Conservation (phyloP, 1,284 basidiomycete species). For the Naganishia sp. region DNA sequence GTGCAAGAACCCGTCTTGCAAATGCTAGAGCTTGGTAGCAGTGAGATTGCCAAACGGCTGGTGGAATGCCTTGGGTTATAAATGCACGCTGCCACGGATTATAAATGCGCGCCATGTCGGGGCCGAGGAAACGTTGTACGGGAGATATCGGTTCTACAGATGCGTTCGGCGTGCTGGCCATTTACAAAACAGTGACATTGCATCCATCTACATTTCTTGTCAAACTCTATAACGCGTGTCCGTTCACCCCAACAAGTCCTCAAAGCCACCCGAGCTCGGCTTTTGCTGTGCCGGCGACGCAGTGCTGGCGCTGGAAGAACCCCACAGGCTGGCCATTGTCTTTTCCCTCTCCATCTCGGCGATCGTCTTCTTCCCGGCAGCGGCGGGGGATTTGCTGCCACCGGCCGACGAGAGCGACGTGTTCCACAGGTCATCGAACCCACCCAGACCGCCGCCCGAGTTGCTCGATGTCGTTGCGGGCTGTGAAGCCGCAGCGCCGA, state of each 20-base stretch:
- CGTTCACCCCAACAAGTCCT: constrained; percentile 27
- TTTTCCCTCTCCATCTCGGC: constrained; percentile 86
- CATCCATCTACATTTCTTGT: neutral
- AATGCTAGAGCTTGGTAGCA: constrained; percentile 23
- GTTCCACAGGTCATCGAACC: constrained; percentile 88
- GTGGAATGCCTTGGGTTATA: constrained; percentile 33
- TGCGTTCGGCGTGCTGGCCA: neutral
- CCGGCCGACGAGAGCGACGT: constrained; percentile 67
- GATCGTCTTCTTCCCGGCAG: constrained; percentile 65
- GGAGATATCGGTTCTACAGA: neutral
- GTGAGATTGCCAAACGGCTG: constrained; percentile 22
- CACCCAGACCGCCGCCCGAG: constrained; percentile 38
- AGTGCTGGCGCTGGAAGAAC: constrained; percentile 27
- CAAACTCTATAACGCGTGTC: neutral
- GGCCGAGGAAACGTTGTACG: neutral
- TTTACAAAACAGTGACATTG: neutral
- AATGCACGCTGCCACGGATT: constrained; percentile 29
- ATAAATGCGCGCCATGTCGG: constrained; percentile 3
- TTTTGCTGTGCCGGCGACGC: constrained; percentile 5
- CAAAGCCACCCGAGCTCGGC: constrained; percentile 16
- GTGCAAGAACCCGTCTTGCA: constrained; percentile 31
- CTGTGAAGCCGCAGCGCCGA: constrained; percentile 40
- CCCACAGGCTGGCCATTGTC: constrained; percentile 73
- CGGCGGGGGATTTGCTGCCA: constrained; percentile 36
- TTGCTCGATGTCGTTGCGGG: constrained; percentile 32